Base-by-base conservation (phyloP, 768 basidiomycete genomes). In the Mycena galericulata region DNA sequence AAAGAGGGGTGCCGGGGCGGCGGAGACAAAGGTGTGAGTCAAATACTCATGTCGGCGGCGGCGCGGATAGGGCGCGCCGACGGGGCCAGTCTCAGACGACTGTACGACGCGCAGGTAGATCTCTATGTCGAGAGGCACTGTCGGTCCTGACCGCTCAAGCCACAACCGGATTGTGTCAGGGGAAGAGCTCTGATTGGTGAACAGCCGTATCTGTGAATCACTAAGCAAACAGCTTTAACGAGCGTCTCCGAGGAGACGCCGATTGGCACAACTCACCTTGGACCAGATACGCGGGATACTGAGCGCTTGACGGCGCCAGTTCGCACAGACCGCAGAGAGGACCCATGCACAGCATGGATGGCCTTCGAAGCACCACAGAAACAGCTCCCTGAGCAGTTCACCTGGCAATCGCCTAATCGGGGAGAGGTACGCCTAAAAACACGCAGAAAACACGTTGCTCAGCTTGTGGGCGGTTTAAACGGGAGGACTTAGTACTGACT, bases 161-260 rank as follows among this genome's bases (percentile, higher is more conserved):
- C 93, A 95, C 14, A 95, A 84, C 10, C 93, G 90, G 54, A 95
- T 87, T 7, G 90, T 93, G 74, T 95, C 93, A 29, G 93, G 87
- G 30, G 92, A 92, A 11, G 90, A 83, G 43, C 87, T 83, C 67
- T 89, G 90, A 30, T 87, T 90, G 24, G 92, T 92, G 47, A 90
- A 81, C 45, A 94, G 86, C 22, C 92, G 91, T 72, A 94, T 92
- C 92, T 92, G 76, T 46, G 73, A 57, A 32, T 24, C 22, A 40
- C 2, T 53, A 40, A 55, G 51, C 63, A 24, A 67, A 45, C 71
- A 67, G 54, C 30, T 26, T 18, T 26, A 20, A 17, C 40, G 61
- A 45, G 40, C 53, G 40, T 68, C 62, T 45, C 65, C 57, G 63
- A 58, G 30, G 65, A 53, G 62, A 72, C 62, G 63, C 62, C 72